Percentiles rank a stretch among this genome's conserved stretches.
Evolutionary conservation across 2,329 filamentous ascomycete species (phyloP).

Genomic region (Pyrenophora graminea): DNA sequence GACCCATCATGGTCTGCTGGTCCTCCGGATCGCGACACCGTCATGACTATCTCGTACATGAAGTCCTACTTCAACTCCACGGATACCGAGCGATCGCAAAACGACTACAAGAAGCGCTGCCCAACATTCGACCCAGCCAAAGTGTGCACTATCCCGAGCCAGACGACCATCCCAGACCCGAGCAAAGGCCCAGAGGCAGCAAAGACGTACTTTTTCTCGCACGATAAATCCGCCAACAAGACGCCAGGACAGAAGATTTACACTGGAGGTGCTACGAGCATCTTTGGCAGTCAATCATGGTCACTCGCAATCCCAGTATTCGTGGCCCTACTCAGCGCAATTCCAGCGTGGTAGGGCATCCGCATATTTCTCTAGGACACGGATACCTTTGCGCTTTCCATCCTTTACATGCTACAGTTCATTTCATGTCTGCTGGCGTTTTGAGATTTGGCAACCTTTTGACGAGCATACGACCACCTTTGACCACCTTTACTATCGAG

Average conservation of each 20-base stretch:
- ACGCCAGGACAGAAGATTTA: slow-evolving; percentile 38
- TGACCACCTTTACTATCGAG: slow-evolving; percentile 2
- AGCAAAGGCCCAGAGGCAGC: slow-evolving; percentile 29
- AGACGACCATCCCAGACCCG: slow-evolving; percentile 36
- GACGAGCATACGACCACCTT: slow-evolving; percentile 4
- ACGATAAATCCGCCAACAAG: slow-evolving; percentile 22
- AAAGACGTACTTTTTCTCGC: slow-evolving; percentile 46
- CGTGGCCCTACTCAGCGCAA: slow-evolving; percentile 34
- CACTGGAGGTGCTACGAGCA: slow-evolving; percentile 19
- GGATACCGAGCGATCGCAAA: slow-evolving; percentile 30
- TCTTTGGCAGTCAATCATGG: slow-evolving; percentile 21
- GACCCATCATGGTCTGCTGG: slow-evolving; percentile 72
- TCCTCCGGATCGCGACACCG: slow-evolving; percentile 66
- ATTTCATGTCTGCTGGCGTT: too few relatives aligned
- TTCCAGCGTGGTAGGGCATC: slow-evolving; percentile 25
- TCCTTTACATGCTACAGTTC: too few relatives aligned
- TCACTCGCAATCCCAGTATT: slow-evolving; percentile 31
- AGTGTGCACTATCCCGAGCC: slow-evolving; percentile 42
- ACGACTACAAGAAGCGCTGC: slow-evolving; percentile 40
- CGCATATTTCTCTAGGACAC: background rate
- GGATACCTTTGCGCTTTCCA: too few relatives aligned
- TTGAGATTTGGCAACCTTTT: background rate
- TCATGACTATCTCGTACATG: slow-evolving; percentile 69
- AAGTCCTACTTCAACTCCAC: slow-evolving; percentile 82
- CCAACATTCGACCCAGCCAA: slow-evolving; percentile 31